phyloP scores from a whole-genome alignment of 2,329 filamentous ascomycete species.

The Penicillium expansum region DNA sequence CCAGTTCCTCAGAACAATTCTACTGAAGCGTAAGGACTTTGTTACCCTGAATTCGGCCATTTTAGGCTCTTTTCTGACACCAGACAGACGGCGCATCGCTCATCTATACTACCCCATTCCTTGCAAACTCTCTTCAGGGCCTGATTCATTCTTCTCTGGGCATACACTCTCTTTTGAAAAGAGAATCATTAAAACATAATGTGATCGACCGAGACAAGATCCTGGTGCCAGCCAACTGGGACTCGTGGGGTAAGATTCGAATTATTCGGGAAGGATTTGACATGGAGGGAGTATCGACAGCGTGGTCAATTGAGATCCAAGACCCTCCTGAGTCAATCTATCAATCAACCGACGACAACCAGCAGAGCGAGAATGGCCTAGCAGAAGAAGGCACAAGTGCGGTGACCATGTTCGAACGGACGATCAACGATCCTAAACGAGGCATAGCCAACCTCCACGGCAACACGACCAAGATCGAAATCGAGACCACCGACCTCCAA shows the following conservation, averaged over 20 bases:
- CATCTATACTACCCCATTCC: slow-evolving; percentile 77
- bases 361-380: slow-evolving; percentile 18
- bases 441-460: slow-evolving; percentile 55
- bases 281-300: slow-evolving; percentile 77
- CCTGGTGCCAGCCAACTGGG: slow-evolving; percentile 93
- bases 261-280: slow-evolving; percentile 90
- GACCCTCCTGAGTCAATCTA: slow-evolving; percentile 41
- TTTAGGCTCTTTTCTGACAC: slow-evolving; percentile 14
- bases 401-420: slow-evolving; percentile 72
- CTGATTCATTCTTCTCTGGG: slow-evolving; percentile 82
- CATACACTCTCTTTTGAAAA: slow-evolving; percentile 78
- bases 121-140: slow-evolving; percentile 71
- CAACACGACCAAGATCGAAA: slow-evolving; percentile 50
- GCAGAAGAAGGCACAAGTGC: slow-evolving; percentile 53
- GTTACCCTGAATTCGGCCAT: slow-evolving; percentile 4
- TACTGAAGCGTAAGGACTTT: slow-evolving; percentile 71
- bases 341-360: slow-evolving; percentile 24
- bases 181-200: slow-evolving; percentile 78
- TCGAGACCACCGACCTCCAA: slow-evolving; percentile 72
- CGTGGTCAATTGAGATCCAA: slow-evolving; percentile 83
- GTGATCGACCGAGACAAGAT: slow-evolving; percentile 94
- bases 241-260: slow-evolving; percentile 96
- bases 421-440: slow-evolving; percentile 71
- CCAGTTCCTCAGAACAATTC: slow-evolving; percentile 83
- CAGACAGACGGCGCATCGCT: slow-evolving; percentile 72